A percentile compares a stretch with the other conserved stretches of the same genome.
phyloP scores from a whole-genome alignment of 192 early-diverging fungal species.

The Funneliformis geosporum region DNA sequence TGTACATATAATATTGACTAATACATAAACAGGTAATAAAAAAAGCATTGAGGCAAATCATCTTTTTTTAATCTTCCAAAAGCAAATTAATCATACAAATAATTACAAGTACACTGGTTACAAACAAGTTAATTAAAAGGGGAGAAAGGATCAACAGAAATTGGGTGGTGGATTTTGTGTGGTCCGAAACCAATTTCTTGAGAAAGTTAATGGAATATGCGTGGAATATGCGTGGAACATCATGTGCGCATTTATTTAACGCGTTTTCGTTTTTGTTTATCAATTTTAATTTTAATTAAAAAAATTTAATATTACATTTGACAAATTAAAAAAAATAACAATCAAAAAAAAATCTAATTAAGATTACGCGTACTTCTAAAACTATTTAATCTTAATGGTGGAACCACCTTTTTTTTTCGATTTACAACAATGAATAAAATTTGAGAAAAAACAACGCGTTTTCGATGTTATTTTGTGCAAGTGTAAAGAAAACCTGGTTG shows the following conservation, averaged over 20 bases:
- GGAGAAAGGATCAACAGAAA: neutral
- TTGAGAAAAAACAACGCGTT: neutral
- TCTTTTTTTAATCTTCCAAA: neutral
- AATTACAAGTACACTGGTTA: neutral
- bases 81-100: neutral
- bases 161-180: neutral
- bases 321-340: neutral
- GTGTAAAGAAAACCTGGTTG: neutral
- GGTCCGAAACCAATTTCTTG: neutral
- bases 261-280: neutral
- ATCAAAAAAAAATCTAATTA: neutral
- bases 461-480: neutral
- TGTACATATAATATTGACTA: neutral
- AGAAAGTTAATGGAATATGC: neutral
- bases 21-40: neutral
- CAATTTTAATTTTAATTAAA: too few relatives aligned
- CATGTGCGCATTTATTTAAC: neutral
- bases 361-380: neutral
- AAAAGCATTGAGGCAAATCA: neutral
- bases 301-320: too few relatives aligned
- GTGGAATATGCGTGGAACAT: neutral
- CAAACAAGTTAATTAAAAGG: neutral
- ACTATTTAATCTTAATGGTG: too few relatives aligned
- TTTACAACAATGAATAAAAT: neutral
- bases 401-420: neutral